phyloP scores from a whole-genome alignment of 805 yeast species.

The Wickerhamomyces strasburgensis region DNA sequence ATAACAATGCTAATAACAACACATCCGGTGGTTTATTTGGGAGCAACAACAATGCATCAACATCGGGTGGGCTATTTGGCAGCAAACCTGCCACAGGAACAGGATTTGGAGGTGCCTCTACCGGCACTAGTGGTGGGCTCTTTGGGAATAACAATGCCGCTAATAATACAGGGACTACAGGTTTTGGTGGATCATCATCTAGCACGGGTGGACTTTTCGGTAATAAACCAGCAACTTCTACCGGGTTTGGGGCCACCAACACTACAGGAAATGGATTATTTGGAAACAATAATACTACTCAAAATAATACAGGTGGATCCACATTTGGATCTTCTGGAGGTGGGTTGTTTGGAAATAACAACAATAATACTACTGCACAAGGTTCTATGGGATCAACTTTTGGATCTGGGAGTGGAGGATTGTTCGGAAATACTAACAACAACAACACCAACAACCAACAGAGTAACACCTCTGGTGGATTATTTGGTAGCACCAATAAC shows the following conservation, averaged over 20 bases:
- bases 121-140: conserved; percentile 31
- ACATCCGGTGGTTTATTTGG: conserved; percentile 37
- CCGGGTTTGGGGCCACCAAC: conserved; percentile 20
- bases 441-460: conserved; percentile 16
- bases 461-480: conserved; percentile 28
- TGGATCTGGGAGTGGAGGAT: conserved; percentile 10
- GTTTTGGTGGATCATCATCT: conserved; percentile 10
- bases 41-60: conserved; percentile 12
- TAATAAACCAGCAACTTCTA: conserved; percentile 28
- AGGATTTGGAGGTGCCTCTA: conserved; percentile 31
- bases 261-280: conserved; percentile 32
- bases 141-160: conserved; percentile 36
- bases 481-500: conserved; percentile 22
- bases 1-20: conserved; percentile 11
- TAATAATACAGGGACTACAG: conserved; percentile 7
- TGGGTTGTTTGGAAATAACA: conserved; percentile 34
- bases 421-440: conserved; percentile 29
- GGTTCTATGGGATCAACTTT: background rate
- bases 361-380: conserved; percentile 8
- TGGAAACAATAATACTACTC: conserved; percentile 23
- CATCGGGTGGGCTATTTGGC: conserved; percentile 27
- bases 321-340: conserved; percentile 27
- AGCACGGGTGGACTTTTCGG: conserved; percentile 39
- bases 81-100: conserved; percentile 20
- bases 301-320: conserved; percentile 2